These are phyloP conservation scores for Pichia gijzeniarum DNA, from an alignment of 805 yeast genomes.

Conservation along the genomic window DNA sequence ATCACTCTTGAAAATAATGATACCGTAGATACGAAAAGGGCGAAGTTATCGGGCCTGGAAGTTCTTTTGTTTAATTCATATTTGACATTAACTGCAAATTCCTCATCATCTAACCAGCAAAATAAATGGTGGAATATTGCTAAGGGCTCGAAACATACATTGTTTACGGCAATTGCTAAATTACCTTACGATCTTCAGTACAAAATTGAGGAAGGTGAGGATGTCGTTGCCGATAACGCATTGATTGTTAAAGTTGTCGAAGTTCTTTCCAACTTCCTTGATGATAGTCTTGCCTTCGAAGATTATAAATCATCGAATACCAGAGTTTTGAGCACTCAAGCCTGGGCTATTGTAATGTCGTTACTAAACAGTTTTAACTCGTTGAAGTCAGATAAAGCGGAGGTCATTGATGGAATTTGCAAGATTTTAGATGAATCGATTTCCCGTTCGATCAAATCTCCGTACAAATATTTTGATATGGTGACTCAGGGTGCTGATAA, in stretches of 20 bases:
- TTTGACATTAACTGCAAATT: conserved; percentile 49
- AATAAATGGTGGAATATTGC: conserved; percentile 75
- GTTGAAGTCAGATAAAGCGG: background rate
- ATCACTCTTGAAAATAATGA: conserved; percentile 17
- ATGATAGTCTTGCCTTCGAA: conserved; percentile 51
- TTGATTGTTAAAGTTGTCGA: conserved; percentile 35
- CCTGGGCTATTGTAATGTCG: conserved; percentile 47
- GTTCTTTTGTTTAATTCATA: conserved; percentile 52
- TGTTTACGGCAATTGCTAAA: conserved; percentile 61
- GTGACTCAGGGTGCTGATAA: conserved; percentile 20
- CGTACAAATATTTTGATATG: conserved; percentile 77
- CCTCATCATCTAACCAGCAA: conserved; percentile 21
- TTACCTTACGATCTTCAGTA: conserved; percentile 31
- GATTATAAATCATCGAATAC: conserved; percentile 21
- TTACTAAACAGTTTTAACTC: conserved; percentile 24
- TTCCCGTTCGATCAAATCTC: conserved; percentile 62
- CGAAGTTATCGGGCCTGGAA: conserved; percentile 42
- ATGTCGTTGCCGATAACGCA: conserved; percentile 14
- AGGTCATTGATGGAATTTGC: conserved; percentile 40
- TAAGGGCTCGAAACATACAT: conserved; percentile 40
- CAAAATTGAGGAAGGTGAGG: conserved; percentile 10
- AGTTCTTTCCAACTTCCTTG: conserved; percentile 43
- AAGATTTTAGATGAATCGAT: conserved; percentile 68
- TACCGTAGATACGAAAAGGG: background rate
- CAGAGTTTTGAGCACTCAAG: conserved; percentile 44